Percentiles rank a stretch among this genome's conserved stretches.
phyloP scores from a whole-genome alignment of 495 filamentous ascomycete species.

The Entonaema liquescens region DNA sequence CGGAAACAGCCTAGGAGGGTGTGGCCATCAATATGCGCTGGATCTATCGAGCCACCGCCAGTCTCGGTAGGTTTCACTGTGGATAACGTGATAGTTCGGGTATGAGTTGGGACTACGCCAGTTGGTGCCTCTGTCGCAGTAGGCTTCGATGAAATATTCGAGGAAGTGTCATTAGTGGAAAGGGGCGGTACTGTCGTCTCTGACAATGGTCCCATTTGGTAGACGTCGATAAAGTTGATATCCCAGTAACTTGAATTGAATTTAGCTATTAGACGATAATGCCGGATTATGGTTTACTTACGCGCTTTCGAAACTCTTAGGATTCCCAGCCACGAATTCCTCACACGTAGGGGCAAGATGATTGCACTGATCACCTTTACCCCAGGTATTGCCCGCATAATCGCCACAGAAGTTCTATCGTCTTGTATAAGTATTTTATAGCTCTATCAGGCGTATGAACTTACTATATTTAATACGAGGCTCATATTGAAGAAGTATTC shows the following conservation, averaged over 20 bases:
- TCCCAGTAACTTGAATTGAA: conserved; percentile 64
- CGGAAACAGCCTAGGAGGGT: conserved; percentile 41
- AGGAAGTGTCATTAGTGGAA: background rate
- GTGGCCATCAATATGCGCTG: conserved; percentile 17
- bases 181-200: conserved; percentile 21
- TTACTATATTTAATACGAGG: conserved; percentile 43
- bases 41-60: background rate
- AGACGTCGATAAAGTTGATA: conserved; percentile 73
- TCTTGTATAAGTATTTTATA: conserved; percentile 6
- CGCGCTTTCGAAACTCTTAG: conserved; percentile 64
- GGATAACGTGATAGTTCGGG: conserved; percentile 40
- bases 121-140: conserved; percentile 3
- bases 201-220: conserved; percentile 50
- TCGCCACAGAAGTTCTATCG: conserved; percentile 79
- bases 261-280: background rate
- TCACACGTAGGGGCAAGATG: conserved; percentile 63
- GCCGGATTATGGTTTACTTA: conserved; percentile 3
- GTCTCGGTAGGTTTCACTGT: conserved; percentile 28
- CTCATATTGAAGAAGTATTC: conserved; percentile 45
- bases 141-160: background rate
- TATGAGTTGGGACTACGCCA: conserved; percentile 25
- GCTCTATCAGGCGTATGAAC: background rate
- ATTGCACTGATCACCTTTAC: conserved; percentile 48
- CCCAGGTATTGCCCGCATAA: conserved; percentile 78
- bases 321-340: conserved; percentile 70